Base-by-base conservation (phyloP, 169 alveolate genomes). In the Cryptosporidium tyzzeri region DNA sequence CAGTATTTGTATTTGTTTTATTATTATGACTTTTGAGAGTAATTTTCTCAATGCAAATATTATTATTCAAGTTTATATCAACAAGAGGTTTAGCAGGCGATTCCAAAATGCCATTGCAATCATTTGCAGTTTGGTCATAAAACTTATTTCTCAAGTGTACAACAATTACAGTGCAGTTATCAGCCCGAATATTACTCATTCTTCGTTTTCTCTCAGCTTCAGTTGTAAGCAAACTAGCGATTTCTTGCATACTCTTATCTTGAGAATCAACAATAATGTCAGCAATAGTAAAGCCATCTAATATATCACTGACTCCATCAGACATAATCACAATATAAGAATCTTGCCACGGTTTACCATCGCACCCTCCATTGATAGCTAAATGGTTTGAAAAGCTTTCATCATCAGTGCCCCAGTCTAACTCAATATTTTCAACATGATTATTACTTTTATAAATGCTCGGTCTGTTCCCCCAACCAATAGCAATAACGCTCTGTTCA, bases 191-290 rank as follows among this genome's bases (percentile, higher is more conserved):
- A 44, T 41, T 59, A 55, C 26, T 53, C 4, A 74, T 26, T 37
- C 86, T 74, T n/a, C 86, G 44, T 73, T 58, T 74, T 14, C 37
- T 53, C 59, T 74, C 86, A 35, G 86, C 86, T 37, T 74, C 86
- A 9, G 26, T 29, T 6, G 86, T 74, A 31, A 74, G 14, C 16
- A 35, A 26, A 9, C 45, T 62, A 14, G 86, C 86, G 16, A 74
- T 58, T 9, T 74, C 86, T 29, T 59, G 55, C 41, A 74, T 41
- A 26, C 50, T 59, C 12, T 59, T 74, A 41, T 74, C 86, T 26
- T 53, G 71, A 23, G 55, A 53, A n/a, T 53, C 29, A 12, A 41
- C 33, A 35, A 74, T 74, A 3, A 74, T 74, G 35, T 74, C 86
- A 7, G 86, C 86, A 58, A 74, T 74, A 6, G 86, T 16, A 29